Conservation (phyloP, 1,284 basidiomycete genomes). For the Tilletia caries region DNA sequence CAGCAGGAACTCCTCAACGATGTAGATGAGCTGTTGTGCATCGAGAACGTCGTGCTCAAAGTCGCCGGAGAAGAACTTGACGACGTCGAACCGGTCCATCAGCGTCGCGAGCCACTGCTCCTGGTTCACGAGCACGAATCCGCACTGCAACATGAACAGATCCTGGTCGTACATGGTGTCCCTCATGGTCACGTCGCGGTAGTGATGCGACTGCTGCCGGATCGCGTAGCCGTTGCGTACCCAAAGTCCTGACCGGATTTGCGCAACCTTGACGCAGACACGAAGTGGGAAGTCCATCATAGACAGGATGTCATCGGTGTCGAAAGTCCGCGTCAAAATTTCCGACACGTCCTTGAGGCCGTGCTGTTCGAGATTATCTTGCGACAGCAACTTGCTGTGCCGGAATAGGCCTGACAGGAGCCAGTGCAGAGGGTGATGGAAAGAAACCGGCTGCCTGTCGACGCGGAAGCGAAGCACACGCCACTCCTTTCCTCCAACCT, state of each 20-base stretch:
- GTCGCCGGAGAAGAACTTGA: constrained; percentile 63
- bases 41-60: constrained; percentile 56
- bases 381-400: constrained; percentile 30
- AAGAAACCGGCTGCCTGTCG: constrained; percentile 60
- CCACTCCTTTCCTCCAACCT: constrained; percentile 45
- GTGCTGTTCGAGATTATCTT: constrained; percentile 13
- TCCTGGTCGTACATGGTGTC: constrained; percentile 97
- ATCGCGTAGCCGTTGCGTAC: constrained; percentile 95
- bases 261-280: constrained; percentile 65
- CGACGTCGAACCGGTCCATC: constrained; percentile 81
- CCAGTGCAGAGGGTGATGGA: constrained; percentile 92
- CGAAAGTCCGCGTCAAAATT: constrained; percentile 26
- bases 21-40: constrained; percentile 68
- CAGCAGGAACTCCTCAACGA: constrained; percentile 89
- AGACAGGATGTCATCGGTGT: constrained; percentile 33
- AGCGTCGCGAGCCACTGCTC: constrained; percentile 77
- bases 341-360: constrained; percentile 21
- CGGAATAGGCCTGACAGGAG: constrained; percentile 85
- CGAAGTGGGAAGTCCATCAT: constrained; percentile 48
- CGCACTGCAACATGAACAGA: constrained; percentile 82
- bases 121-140: constrained; percentile 74
- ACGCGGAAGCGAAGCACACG: constrained; percentile 21
- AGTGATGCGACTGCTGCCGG: constrained; percentile 91
- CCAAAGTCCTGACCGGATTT: constrained; percentile 93
- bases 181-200: constrained; percentile 89